Evolutionary conservation across 345 rosid genomes (phyloP).

Genomic region (Erucastrum elatum): DNA sequence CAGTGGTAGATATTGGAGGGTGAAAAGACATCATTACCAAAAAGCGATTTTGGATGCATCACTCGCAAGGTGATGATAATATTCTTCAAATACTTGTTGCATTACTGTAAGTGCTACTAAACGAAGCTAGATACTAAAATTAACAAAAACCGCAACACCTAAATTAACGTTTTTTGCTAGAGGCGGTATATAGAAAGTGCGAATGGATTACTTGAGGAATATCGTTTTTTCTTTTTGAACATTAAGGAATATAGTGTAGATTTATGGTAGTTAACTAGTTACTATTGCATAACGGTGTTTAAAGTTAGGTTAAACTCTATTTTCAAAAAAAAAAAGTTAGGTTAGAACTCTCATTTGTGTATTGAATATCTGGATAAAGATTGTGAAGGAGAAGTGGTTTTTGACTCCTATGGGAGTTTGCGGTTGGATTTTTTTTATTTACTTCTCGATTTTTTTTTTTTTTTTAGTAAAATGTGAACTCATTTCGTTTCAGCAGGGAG

Average conservation of each 20-base stretch:
- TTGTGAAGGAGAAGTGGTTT: neutral
- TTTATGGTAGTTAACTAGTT: neutral
- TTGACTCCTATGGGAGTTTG: neutral
- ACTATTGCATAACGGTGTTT: neutral
- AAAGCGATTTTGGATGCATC: constrained; percentile 34
- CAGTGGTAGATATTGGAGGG: constrained; percentile 22
- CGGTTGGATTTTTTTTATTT: neutral
- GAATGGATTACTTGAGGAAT: neutral
- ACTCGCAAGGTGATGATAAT: neutral
- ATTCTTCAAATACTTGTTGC: neutral
- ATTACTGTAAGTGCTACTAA: neutral
- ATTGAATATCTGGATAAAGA: neutral
- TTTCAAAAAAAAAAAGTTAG: too few species aligned
- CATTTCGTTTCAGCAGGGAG: neutral
- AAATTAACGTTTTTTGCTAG: neutral
- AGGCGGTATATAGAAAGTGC: neutral
- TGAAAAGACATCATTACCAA: constrained; percentile 37
- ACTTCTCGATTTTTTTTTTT: neutral
- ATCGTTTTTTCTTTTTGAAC: too few species aligned
- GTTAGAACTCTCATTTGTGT: neutral
- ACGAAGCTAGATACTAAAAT: neutral
- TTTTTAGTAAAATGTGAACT: neutral
- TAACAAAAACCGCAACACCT: neutral
- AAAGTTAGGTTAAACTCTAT: neutral
- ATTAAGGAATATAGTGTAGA: too few species aligned